Evolutionary conservation across 169 alveolate species (phyloP).

Genomic region (Cyclospora cayetanensis): DNA sequence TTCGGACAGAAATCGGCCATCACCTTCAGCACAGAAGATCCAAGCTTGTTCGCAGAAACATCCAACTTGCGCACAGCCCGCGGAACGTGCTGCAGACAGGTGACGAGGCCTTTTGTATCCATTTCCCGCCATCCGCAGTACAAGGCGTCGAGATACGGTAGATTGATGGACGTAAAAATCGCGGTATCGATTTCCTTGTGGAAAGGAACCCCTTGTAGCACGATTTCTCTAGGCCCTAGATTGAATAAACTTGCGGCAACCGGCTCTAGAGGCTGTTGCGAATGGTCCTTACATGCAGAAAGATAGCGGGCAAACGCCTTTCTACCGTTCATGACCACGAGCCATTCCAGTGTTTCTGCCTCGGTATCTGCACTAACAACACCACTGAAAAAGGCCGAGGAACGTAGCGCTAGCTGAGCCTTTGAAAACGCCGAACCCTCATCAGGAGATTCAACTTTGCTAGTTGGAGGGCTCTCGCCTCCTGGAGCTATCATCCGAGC

Average conservation of each 20-base stretch:
- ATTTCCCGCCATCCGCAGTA: slow-evolving; percentile 49
- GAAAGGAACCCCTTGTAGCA: slow-evolving; percentile 25
- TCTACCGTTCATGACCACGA: slow-evolving; percentile 22
- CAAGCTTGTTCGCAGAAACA: slow-evolving; percentile 49
- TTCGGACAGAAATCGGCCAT: neutral
- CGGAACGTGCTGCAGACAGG: neutral
- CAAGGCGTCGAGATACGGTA: slow-evolving; percentile 32
- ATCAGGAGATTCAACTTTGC: too few relatives aligned
- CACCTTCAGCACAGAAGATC: slow-evolving; percentile 2
- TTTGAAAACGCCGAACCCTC: neutral
- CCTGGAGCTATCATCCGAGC: slow-evolving; percentile 12
- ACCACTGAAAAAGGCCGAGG: slow-evolving; percentile 18
- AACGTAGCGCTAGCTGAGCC: slow-evolving; percentile 12
- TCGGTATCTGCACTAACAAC: slow-evolving; percentile 57
- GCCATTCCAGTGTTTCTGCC: slow-evolving; percentile 45
- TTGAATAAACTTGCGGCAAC: slow-evolving; percentile 38
- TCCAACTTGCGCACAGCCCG: slow-evolving; percentile 33
- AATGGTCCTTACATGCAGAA: neutral
- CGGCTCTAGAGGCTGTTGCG: slow-evolving; percentile 1
- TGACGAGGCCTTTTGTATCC: slow-evolving; percentile 14
- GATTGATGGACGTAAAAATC: neutral
- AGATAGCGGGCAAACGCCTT: slow-evolving; percentile 44
- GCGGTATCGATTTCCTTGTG: slow-evolving; percentile 35
- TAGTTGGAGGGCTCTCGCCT: neutral
- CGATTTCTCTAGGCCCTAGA: slow-evolving; percentile 59